phyloP scores from a whole-genome alignment of 352 stramenopile species.

The Globisporangium emineosum region DNA sequence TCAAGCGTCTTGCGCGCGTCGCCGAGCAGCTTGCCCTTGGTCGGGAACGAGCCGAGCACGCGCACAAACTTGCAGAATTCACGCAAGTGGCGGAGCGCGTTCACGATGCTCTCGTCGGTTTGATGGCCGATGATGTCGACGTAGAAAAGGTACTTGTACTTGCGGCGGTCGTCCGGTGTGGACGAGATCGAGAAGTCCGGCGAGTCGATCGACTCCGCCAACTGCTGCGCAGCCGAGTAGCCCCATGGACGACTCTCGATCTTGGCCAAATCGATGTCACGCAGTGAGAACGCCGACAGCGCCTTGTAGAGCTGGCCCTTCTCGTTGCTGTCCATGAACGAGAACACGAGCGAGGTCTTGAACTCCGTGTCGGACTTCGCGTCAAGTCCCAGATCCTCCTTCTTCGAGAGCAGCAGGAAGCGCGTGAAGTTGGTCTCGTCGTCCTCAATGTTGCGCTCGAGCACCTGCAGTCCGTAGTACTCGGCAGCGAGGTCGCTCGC shows the following conservation, averaged over 20 bases:
- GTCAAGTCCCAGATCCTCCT: constrained; percentile 32
- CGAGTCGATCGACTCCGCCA: constrained; percentile 28
- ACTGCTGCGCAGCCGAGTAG: constrained; percentile 54
- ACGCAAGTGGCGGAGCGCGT: constrained; percentile 73
- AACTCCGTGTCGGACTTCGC: constrained; percentile 37
- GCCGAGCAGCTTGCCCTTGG: constrained; percentile 57
- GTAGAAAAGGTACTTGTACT: constrained; percentile 84
- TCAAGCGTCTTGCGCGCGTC: constrained; percentile 56
- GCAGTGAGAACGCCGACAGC: constrained; percentile 58
- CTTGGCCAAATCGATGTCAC: constrained; percentile 67
- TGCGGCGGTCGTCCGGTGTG: constrained; percentile 28
- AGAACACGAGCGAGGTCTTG: constrained; percentile 77
- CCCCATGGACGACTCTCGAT: constrained; percentile 70
- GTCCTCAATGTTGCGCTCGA: constrained; percentile 87
- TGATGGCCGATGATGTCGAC: constrained; percentile 65
- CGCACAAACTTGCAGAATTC: constrained; percentile 85
- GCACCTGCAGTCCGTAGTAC: constrained; percentile 92
- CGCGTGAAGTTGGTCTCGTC: constrained; percentile 93
- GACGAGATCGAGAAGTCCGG: constrained; percentile 29
- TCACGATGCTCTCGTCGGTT: constrained; percentile 61
- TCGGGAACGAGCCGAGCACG: constrained; percentile 82
- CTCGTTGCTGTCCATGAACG: constrained; percentile 60
- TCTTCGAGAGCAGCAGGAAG: constrained; percentile 87
- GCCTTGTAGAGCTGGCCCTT: constrained; percentile 62
- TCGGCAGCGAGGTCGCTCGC: constrained; percentile 93